Base-by-base conservation (phyloP, 441 rosid species). In the Croton setiger region DNA sequence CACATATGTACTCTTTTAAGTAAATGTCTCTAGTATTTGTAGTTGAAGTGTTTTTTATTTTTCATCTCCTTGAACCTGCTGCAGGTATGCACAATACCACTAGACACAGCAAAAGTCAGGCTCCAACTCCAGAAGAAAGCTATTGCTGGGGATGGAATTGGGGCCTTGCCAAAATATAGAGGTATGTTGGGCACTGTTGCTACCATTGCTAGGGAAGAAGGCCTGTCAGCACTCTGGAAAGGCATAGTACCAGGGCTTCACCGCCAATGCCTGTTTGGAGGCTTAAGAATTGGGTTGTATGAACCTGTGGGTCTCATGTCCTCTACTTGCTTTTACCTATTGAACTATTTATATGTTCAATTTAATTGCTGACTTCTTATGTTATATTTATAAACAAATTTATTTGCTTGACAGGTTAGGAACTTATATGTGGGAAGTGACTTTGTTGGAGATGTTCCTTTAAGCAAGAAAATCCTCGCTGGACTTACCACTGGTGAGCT, bases 21-120 rank as follows among this genome's bases (percentile, higher is more conserved):
- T 21, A 41, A 41, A 11, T 21, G 51, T 20, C 51, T 27, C 39
- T 18, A 31, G 31, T 27, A 53, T 27, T 14, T 53, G 51, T 37
- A 35, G 27, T 2, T 55, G 52, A 7, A 67, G 53, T 2, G 37
- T 13, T 58, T 12, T 64, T 57, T 66, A 3, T 66, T 71, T 27
- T 27, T 17, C 20, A 23, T 37, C 20, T 31, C 52, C 33, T 44
- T 64, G 17, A 27, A 59, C 60, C 20, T 59, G 76, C 58, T 80
- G 70, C 81, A 95, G 99, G 77, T 86, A 54, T 89, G 97, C 68
- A 95, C 98, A 15, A 92, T 95, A 83, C 99, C 99, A 3, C 79
- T 95, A 85, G 99, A 95, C 78, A 95, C 99, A 76, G 99, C 99
- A 36, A 95, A 95, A 83, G 99, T 95, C 52, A 89, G 99, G 84